Conservation (phyloP, 768 basidiomycete genomes). For the Rhizopogon vulgaris region DNA sequence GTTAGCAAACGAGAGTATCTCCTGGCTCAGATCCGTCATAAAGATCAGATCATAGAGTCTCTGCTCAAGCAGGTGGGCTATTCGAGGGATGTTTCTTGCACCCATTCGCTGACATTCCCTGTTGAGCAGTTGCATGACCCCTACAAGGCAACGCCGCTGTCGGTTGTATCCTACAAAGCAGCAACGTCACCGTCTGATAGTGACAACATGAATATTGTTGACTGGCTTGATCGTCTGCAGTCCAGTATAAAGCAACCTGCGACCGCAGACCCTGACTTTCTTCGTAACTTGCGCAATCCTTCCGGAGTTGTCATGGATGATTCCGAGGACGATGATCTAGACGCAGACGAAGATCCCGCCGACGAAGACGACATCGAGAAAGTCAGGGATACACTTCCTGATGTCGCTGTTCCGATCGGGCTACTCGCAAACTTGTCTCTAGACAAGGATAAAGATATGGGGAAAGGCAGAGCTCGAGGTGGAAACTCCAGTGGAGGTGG, state of each 20-base stretch:
- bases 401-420: slow-evolving; percentile 68
- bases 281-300: slow-evolving; percentile 28
- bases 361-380: slow-evolving; percentile 41
- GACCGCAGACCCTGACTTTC: slow-evolving; percentile 19
- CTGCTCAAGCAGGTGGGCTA: slow-evolving; percentile 69
- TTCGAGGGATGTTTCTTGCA: background rate
- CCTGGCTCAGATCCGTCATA: slow-evolving; percentile 80
- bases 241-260: slow-evolving; percentile 46
- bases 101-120: slow-evolving; percentile 1
- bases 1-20: slow-evolving; percentile 81
- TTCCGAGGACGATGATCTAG: slow-evolving; percentile 34
- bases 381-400: slow-evolving; percentile 48
- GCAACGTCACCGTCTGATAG: slow-evolving; percentile 73
- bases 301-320: slow-evolving; percentile 27
- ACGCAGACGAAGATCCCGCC: slow-evolving; percentile 23
- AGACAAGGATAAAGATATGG: slow-evolving; percentile 43
- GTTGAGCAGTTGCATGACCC: slow-evolving; percentile 65
- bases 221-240: slow-evolving; percentile 70
- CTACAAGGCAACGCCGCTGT: slow-evolving; percentile 71
- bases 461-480: slow-evolving; percentile 30
- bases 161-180: slow-evolving; percentile 73
- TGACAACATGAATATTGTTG: slow-evolving; percentile 61
- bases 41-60: slow-evolving; percentile 81
- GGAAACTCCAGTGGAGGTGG: slow-evolving; percentile 4
- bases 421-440: slow-evolving; percentile 69